Percentiles rank a stretch among this genome's conserved stretches.
Conservation (phyloP, 2,329 filamentous ascomycete species). For the Chrysosporium queenslandicum region DNA sequence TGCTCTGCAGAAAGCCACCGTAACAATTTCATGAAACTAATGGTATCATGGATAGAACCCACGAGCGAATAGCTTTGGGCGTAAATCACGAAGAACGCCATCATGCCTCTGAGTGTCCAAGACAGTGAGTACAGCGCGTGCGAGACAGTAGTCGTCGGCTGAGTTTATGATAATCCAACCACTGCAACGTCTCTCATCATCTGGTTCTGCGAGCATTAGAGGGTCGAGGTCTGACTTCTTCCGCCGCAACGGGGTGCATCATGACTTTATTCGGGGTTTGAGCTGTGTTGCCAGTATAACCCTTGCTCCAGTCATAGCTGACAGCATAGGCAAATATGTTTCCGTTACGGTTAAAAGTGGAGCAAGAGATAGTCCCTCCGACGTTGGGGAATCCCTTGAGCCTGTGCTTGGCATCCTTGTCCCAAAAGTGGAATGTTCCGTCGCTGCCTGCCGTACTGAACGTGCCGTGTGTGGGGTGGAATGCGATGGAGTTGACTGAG, state of each 20-base stretch:
- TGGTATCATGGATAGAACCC: background rate
- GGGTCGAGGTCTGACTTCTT: constrained; percentile 52
- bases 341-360: constrained; percentile 81
- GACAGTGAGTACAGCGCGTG: too few relatives aligned
- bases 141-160: background rate
- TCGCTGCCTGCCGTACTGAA: constrained; percentile 94
- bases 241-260: constrained; percentile 64
- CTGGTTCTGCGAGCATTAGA: constrained; percentile 33
- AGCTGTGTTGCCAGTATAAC: constrained; percentile 72
- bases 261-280: constrained; percentile 65
- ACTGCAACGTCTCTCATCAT: constrained; percentile 19
- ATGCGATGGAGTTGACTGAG: constrained; percentile 92
- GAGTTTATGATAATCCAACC: background rate
- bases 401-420: constrained; percentile 81
- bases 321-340: constrained; percentile 80
- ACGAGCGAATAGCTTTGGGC: too few relatives aligned
- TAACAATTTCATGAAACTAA: background rate
- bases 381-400: constrained; percentile 80
- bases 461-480: constrained; percentile 94
- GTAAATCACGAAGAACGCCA: too few relatives aligned
- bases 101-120: too few relatives aligned
- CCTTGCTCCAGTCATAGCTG: constrained; percentile 98
- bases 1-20: background rate
- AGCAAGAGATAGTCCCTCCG: constrained; percentile 77
- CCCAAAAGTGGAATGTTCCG: constrained; percentile 72